Conservation (phyloP, 306 rosid genomes). For the Rosa lucieae region DNA sequence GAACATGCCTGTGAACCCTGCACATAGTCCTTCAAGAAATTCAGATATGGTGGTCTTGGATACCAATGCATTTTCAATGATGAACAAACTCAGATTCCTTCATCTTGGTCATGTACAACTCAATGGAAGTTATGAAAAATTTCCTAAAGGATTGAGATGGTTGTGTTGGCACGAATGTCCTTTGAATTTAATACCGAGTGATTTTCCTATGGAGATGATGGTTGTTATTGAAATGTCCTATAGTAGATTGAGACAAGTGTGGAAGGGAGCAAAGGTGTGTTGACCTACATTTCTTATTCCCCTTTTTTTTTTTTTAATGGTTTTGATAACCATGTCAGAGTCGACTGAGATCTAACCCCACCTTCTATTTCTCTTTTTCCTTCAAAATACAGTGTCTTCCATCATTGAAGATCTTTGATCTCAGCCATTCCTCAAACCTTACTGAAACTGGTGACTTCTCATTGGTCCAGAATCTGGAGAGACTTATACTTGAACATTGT, state of each 20-base stretch:
- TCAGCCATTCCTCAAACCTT: conserved; percentile 11
- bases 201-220: not conserved
- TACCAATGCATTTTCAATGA: not conserved
- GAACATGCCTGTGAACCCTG: not conserved
- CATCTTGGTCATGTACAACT: not conserved
- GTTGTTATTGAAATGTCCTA: not conserved
- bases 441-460: conserved; percentile 6
- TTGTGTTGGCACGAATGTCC: conserved; percentile 1
- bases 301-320: not conserved
- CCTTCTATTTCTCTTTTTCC: too few relatives aligned
- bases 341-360: too few relatives aligned
- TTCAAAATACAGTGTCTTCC: not conserved
- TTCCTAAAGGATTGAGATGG: not conserved
- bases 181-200: not conserved
- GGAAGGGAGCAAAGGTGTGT: not conserved
- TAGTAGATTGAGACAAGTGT: not conserved
- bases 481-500: conserved; percentile 10
- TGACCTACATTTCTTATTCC: too few relatives aligned
- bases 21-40: too few relatives aligned
- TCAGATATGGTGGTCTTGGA: not conserved
- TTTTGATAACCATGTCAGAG: too few relatives aligned
- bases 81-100: not conserved
- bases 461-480: not conserved
- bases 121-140: not conserved
- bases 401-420: conserved; percentile 7